phyloP scores from a whole-genome alignment of 148 eudicot genomes.

The Chenopodium suecicum region DNA sequence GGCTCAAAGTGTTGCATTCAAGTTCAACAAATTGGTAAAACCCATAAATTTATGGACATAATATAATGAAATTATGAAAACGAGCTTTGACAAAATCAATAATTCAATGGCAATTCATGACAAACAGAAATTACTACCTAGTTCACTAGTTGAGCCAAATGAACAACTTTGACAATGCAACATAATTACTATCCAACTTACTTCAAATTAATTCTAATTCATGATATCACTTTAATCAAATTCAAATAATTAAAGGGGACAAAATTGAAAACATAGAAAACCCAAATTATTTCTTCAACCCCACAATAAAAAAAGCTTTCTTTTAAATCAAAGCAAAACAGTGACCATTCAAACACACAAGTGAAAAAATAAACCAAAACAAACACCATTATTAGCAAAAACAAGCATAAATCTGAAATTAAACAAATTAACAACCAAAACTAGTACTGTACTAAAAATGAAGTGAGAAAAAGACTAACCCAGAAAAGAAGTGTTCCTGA shows the following conservation, averaged over 20 bases:
- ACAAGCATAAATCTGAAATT: constrained; percentile 6
- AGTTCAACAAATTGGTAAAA: not conserved
- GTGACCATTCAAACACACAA: not conserved
- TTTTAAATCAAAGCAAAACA: not conserved
- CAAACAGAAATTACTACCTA: not conserved
- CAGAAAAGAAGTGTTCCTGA: not conserved
- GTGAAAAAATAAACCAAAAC: not conserved
- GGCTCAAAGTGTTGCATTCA: not conserved
- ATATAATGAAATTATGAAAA: not conserved
- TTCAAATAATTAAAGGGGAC: not conserved
- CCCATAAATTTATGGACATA: not conserved
- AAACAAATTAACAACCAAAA: not conserved
- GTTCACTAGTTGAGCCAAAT: not conserved
- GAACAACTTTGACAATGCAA: constrained; percentile 5
- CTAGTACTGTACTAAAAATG: not conserved
- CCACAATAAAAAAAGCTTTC: not conserved
- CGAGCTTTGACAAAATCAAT: not conserved
- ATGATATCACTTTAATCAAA: not conserved
- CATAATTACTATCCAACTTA: constrained; percentile 10
- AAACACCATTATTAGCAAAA: not conserved
- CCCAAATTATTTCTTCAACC: not conserved
- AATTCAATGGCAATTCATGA: not conserved
- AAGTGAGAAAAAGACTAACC: constrained; percentile 4
- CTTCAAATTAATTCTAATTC: not conserved
- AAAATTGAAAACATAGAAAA: not conserved